Percentiles rank a stretch among this genome's conserved stretches.
Evolutionary conservation across 441 rosid genomes (phyloP).

Genomic region (Populus tomentosa): DNA sequence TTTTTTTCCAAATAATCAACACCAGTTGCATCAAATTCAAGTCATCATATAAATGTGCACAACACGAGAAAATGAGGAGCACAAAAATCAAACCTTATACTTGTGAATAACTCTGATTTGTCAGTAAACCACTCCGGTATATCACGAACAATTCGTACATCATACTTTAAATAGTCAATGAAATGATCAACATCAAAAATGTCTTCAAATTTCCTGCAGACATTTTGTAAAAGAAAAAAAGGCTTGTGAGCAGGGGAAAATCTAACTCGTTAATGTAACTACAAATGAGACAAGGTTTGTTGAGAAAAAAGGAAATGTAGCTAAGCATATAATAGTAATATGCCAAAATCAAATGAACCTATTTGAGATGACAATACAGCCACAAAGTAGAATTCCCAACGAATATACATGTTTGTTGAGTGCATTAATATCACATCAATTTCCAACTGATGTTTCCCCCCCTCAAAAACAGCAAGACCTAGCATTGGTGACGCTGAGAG

Average conservation of each 20-base stretch:
- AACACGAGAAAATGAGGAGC: neutral
- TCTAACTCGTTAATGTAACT: too few relatives aligned
- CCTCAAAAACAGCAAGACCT: neutral
- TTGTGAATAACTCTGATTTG: constrained; percentile 80
- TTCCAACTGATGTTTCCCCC: too few relatives aligned
- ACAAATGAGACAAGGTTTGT: too few relatives aligned
- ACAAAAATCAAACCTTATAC: constrained; percentile 62
- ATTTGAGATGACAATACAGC: too few relatives aligned
- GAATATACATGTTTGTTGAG: too few relatives aligned
- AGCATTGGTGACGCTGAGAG: neutral
- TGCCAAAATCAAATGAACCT: too few relatives aligned
- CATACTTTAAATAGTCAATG: constrained; percentile 91
- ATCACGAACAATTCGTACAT: constrained; percentile 83
- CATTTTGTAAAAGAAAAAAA: neutral
- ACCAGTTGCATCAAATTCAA: neutral
- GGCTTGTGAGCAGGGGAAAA: too few relatives aligned
- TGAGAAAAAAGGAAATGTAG: too few relatives aligned
- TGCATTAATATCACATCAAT: too few relatives aligned
- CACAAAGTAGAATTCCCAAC: too few relatives aligned
- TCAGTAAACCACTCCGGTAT: constrained; percentile 98
- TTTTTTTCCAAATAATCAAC: constrained; percentile 11
- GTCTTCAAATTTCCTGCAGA: constrained; percentile 89
- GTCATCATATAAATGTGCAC: neutral
- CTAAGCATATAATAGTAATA: too few relatives aligned
- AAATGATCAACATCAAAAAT: constrained; percentile 96